Percentiles rank a stretch among this genome's conserved stretches.
Conservation (phyloP, 2,329 filamentous ascomycete species). For the Aphanocladium album region DNA sequence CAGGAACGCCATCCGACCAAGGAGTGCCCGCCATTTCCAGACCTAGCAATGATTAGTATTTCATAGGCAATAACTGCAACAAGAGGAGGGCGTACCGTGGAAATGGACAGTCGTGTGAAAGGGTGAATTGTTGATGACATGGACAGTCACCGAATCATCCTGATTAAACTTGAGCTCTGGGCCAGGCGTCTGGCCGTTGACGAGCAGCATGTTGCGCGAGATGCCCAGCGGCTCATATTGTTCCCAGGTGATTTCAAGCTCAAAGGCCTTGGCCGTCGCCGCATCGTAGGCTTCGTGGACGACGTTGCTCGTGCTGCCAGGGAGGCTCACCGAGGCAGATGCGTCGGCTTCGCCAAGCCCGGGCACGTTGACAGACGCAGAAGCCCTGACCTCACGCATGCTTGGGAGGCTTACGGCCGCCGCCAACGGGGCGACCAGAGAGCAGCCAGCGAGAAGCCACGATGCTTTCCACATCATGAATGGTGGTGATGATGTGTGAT, state of each 20-base stretch:
- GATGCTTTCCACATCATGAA: background rate
- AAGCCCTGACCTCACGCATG: background rate
- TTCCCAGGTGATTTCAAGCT: slow-evolving; percentile 32
- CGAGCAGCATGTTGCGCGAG: slow-evolving; percentile 39
- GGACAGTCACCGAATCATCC: slow-evolving; percentile 43
- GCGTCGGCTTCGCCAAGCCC: too few relatives aligned
- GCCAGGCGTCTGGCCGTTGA: slow-evolving; percentile 59
- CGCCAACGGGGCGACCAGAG: background rate
- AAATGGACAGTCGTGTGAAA: slow-evolving; percentile 46
- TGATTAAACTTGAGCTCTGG: slow-evolving; percentile 51
- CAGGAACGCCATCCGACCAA: slow-evolving; percentile 58
- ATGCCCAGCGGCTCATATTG: slow-evolving; percentile 40
- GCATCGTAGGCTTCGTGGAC: too few relatives aligned
- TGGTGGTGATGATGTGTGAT: background rate
- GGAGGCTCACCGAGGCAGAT: too few relatives aligned
- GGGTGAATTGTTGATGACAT: slow-evolving; percentile 42
- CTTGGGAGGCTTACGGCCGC: background rate
- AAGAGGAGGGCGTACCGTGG: slow-evolving; percentile 33
- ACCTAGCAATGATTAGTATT: slow-evolving; percentile 23
- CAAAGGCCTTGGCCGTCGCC: slow-evolving; percentile 18
- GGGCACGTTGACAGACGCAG: background rate
- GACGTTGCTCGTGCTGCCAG: too few relatives aligned
- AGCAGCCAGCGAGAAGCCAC: background rate
- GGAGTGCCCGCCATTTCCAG: slow-evolving; percentile 48
- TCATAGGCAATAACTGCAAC: too few relatives aligned